Evolutionary conservation across 768 basidiomycete genomes (phyloP).

Genomic region (Russula emetica): DNA sequence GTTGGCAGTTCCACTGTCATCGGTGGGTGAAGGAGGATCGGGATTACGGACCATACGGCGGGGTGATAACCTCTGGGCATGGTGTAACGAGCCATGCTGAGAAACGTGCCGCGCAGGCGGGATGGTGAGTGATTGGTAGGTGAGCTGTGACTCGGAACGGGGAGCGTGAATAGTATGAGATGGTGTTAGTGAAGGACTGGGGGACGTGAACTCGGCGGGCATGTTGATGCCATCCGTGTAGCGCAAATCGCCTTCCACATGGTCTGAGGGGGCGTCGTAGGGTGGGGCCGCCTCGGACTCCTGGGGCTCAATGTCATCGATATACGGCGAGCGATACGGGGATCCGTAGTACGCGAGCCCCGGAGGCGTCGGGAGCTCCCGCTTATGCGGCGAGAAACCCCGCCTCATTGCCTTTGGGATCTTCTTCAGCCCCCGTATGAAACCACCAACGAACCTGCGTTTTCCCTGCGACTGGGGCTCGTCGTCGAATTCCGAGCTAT

Average conservation of each 20-base stretch:
- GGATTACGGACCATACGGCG: conserved; percentile 28
- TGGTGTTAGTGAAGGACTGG: conserved; percentile 8
- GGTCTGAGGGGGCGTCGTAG: conserved; percentile 14
- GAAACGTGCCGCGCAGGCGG: conserved; percentile 15
- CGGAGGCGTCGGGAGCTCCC: conserved; percentile 6
- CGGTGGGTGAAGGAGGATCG: conserved; percentile 21
- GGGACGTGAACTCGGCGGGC: conserved; percentile 8
- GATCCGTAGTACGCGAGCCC: conserved; percentile 3
- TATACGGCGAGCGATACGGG: conserved; percentile 4
- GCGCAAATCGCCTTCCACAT: conserved; percentile 10
- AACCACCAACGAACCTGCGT: conserved; percentile 26
- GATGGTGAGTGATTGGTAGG: conserved; percentile 23
- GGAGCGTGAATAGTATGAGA: conserved; percentile 20
- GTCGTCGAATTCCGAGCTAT: conserved; percentile 13
- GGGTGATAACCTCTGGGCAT: conserved; percentile 15
- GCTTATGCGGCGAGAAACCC: conserved; percentile 13
- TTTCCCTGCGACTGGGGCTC: neutral
- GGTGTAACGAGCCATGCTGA: conserved; percentile 23
- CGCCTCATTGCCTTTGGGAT: conserved; percentile 24
- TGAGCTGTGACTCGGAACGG: conserved; percentile 26
- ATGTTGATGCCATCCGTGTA: conserved; percentile 23
- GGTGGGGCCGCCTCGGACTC: conserved; percentile 17
- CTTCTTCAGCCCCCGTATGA: conserved; percentile 20
- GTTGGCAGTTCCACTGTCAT: neutral
- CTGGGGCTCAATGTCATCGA: neutral